phyloP scores from a whole-genome alignment of 805 yeast species.

The Henningerozyma blattae region DNA sequence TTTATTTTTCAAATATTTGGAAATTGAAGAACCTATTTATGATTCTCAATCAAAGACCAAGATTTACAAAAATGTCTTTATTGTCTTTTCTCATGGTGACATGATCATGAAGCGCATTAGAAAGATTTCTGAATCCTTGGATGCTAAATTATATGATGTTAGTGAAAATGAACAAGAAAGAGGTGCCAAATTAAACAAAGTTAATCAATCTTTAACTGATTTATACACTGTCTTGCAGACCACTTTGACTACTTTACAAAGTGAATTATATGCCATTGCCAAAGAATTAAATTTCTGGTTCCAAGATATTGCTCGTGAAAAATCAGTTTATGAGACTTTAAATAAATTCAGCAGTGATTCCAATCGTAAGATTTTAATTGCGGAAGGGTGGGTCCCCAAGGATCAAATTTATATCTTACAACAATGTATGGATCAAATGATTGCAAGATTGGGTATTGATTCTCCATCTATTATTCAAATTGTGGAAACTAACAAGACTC shows the following conservation, averaged over 20 bases:
- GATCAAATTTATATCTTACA: constrained; percentile 38
- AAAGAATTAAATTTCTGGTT: constrained; percentile 53
- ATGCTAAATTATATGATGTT: constrained; percentile 47
- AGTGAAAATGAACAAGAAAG: constrained; percentile 31
- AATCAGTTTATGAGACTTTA: constrained; percentile 44
- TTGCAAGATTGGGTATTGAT: constrained; percentile 18
- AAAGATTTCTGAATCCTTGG: constrained; percentile 59
- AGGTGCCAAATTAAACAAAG: constrained; percentile 26
- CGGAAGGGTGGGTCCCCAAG: constrained; percentile 66
- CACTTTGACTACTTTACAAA: constrained; percentile 41
- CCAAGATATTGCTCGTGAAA: constrained; percentile 40
- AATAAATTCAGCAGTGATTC: constrained; percentile 60
- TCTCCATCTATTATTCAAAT: constrained; percentile 42
- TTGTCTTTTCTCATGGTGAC: constrained; percentile 61
- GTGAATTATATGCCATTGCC: constrained; percentile 55
- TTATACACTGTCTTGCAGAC: constrained; percentile 36
- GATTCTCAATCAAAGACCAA: constrained; percentile 39
- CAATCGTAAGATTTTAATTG: constrained; percentile 52
- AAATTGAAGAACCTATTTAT: constrained; percentile 42
- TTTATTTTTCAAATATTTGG: constrained; percentile 46
- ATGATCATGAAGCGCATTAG: constrained; percentile 45
- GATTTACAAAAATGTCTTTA: constrained; percentile 47
- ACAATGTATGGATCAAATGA: constrained; percentile 31
- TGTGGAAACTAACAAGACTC: constrained; percentile 50
- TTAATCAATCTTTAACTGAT: constrained; percentile 34